Evolutionary conservation across 257 asterid species (phyloP).

Genomic region (Solanum commersonii): DNA sequence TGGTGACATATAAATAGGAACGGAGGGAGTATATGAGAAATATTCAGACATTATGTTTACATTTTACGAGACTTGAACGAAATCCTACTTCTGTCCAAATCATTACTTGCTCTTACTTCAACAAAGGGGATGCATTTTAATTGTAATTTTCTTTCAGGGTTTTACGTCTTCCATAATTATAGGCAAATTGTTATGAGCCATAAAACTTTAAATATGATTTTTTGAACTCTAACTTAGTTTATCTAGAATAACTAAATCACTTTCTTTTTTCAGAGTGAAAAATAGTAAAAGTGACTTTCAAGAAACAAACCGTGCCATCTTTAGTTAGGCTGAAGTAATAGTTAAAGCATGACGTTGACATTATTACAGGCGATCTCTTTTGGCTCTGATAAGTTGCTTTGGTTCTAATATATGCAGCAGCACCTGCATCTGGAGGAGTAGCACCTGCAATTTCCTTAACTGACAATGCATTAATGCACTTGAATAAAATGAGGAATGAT

Average conservation of each 20-base stretch:
- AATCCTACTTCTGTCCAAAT: background rate
- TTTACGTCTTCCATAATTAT: background rate
- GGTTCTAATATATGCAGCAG: conserved; percentile 27
- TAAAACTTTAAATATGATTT: background rate
- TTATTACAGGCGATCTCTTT: background rate
- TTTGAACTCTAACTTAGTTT: background rate
- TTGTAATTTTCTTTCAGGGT: background rate
- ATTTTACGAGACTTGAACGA: background rate
- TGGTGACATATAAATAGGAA: no score
- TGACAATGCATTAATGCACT: conserved; percentile 64
- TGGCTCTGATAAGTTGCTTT: background rate
- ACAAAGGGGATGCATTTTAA: background rate
- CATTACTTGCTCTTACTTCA: background rate
- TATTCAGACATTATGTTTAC: background rate
- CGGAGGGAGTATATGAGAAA: background rate
- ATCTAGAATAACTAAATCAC: background rate
- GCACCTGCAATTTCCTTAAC: conserved; percentile 83
- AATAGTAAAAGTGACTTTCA: background rate
- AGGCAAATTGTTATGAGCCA: background rate
- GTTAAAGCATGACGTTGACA: background rate
- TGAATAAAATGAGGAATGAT: conserved; percentile 67
- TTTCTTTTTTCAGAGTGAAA: background rate
- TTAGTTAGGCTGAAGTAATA: background rate
- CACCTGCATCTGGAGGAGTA: conserved; percentile 47
- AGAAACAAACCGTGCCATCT: background rate